Conservation (phyloP, 352 stramenopile genomes). For the Pythium aristosporum region DNA sequence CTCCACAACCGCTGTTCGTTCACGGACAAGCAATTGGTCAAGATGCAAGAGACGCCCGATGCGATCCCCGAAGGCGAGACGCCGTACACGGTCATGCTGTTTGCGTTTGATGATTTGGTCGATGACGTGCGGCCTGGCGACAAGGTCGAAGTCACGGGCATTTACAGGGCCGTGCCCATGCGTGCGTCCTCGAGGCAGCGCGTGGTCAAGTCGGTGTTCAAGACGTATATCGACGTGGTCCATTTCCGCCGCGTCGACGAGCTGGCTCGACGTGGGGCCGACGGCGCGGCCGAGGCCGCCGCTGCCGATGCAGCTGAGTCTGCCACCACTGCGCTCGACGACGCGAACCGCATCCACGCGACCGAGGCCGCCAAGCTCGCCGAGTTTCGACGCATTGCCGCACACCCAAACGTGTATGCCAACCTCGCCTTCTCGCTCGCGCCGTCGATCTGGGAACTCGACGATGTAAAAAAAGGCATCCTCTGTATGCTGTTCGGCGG, state of each 20-base stretch:
- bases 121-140: conserved; percentile 97
- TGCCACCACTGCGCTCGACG: conserved; percentile 26
- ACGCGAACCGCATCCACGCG: conserved; percentile 46
- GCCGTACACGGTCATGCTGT: conserved; percentile 96
- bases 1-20: conserved; percentile 98
- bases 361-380: conserved; percentile 57
- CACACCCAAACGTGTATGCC: conserved; percentile 81
- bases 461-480: conserved; percentile 99
- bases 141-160: conserved; percentile 95
- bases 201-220: conserved; percentile 96
- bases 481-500: conserved; percentile 99
- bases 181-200: conserved; percentile 93
- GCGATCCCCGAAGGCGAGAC: conserved; percentile 98
- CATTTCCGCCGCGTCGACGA: conserved; percentile 95
- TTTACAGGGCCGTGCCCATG: conserved; percentile 96
- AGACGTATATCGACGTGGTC: conserved; percentile 98
- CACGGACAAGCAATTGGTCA: conserved; percentile 98
- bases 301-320: conserved; percentile 24
- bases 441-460: conserved; percentile 93
- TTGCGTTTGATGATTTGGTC: conserved; percentile 98
- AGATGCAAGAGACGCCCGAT: conserved; percentile 98
- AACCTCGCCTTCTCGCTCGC: conserved; percentile 81
- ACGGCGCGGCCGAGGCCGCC: conserved; percentile 6
- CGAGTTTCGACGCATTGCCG: conserved; percentile 70
- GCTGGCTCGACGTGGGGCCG: conserved; percentile 43